Evolutionary conservation across 202 grass and related monocot species (phyloP), one percentile per base, ranked within the genome.

Genomic region (Thinopyrum obtusiflorum): DNA sequence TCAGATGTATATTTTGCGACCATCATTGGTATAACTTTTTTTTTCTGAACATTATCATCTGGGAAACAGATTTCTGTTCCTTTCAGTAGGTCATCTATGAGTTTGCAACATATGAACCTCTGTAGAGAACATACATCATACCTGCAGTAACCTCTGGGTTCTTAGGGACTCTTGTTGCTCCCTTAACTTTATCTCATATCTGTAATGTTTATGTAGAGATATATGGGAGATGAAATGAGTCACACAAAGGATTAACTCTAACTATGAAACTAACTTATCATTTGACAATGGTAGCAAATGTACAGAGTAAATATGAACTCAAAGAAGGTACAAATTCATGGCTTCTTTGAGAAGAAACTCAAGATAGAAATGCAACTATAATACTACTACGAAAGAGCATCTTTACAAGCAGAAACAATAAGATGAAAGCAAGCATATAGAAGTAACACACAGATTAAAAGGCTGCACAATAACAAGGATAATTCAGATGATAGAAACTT

Each of bases 111-210:
- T 70, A 67, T 15, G 49, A 82, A 68, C 64, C 25, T 73, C 25
- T 68, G 84, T 17, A 29, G 27, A 70, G 33, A 71, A 83, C 46
- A 61, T 57, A 73, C 57, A 73, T 27, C 83, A 76, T 69, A 98
- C 96, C 96, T 98, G 96, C 72, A 84, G 79, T 88, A 92, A 95
- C 71, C 96, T 92, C 86, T 98, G 96, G 63, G 90, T 95, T 89
- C 96, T 95, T 88, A 95, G 35, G 55, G 89, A 88, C 78, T 98
- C 96, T 80, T 98, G 91, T 84, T 98, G 96, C 85, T 98, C 93
- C 79, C 93, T 87, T 68, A 95, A 82, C 90, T 98, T 98, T 59
- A 98, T 94, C 80, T 95, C 96, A 6, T 98, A 98, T 32, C 96
- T 98, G 82, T 68, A 92, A 84, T 14, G 65, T 88, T 76, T 24